Base-by-base conservation (phyloP, 306 rosid genomes). In the Albizia julibrissin region DNA sequence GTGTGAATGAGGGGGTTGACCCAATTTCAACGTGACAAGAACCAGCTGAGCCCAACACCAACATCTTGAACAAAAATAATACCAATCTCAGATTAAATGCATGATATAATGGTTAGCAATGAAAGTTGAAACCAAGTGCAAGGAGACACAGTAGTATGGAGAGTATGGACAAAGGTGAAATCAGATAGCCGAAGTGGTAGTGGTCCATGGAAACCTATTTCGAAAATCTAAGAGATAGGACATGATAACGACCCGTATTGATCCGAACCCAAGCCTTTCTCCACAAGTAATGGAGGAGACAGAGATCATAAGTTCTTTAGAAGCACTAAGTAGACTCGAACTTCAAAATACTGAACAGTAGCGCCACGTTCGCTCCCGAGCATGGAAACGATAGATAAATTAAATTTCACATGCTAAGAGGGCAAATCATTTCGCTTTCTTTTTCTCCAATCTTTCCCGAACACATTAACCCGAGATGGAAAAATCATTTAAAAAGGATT, bases 141-240 rank as follows among this genome's bases (percentile, higher is more conserved):
- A 79, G 61, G 81, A 77, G 78, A 83, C 80, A 74, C 84, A 33
- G 49, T 13, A 67, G 49, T n/a, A 12, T 69, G 31, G 54, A 39
- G 79, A 24, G 76, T 44, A 83, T 37, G 37, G 93, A 88, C 83
- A 87, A 86, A 84, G 73, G 29, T 15, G 71, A 82, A 74, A 84
- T 77, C 73, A 85, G 71, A 40, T 59, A 58, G 79, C 46, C 74
- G 80, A 84, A 69, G 85, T n/a, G 31, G 12, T 54, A 70, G 94
- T 88, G 97, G 97, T 91, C 93, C 94, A 89, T 68, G 82, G 70
- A 72, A 74, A 64, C 78, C 80, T 66, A 83, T 86, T 87, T 84
- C 61, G 40, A 82, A 88, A 79, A 89, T 43, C 72, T 34, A 77
- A 67, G 85, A 74, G 91, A 89, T 86, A 91, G 88, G 87, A 84